A percentile compares a stretch with the other conserved stretches of the same genome.
These are phyloP conservation scores for Cyathus olla DNA, from an alignment of 1,284 basidiomycete genomes.

Conservation along the genomic window DNA sequence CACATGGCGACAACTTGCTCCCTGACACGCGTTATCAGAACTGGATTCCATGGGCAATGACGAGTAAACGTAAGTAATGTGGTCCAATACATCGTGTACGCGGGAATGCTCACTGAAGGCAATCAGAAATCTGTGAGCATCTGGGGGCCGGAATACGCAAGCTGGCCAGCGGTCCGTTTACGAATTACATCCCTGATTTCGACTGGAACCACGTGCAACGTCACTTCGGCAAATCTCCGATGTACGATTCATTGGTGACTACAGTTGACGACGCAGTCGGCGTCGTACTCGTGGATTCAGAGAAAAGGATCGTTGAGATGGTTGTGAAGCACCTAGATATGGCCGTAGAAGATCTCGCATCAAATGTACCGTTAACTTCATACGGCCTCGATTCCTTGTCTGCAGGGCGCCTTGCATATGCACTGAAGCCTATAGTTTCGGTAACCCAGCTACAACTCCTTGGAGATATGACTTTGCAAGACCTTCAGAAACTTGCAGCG, in stretches of 20 bases:
- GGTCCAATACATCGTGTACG: neutral
- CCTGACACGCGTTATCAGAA: neutral
- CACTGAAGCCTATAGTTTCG: constrained; percentile 36
- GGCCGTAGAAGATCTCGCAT: constrained; percentile 40
- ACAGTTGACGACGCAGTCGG: neutral
- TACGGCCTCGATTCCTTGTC: constrained; percentile 55
- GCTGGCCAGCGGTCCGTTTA: constrained; percentile 17
- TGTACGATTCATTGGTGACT: neutral
- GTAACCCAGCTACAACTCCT: constrained; percentile 51
- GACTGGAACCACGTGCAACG: constrained; percentile 15
- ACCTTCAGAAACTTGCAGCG: constrained; percentile 9
- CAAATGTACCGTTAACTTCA: constrained; percentile 49
- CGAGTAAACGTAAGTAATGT: constrained; percentile 29
- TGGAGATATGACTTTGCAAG: constrained; percentile 38
- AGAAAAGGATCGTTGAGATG: constrained; percentile 2
- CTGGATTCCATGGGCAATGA: constrained; percentile 32
- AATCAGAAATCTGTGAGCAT: constrained; percentile 41
- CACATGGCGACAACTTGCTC: neutral
- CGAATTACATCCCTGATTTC: constrained; percentile 28
- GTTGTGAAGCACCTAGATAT: constrained; percentile 36
- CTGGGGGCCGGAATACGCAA: constrained; percentile 28
- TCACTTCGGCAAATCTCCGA: constrained; percentile 4
- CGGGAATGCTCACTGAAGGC: neutral
- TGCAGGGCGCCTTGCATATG: constrained; percentile 45
- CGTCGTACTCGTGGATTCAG: neutral